A percentile compares a stretch with the other conserved stretches of the same genome.
Evolutionary conservation across 2,329 filamentous ascomycete genomes (phyloP).

Genomic region (Colletotrichum salicis): DNA sequence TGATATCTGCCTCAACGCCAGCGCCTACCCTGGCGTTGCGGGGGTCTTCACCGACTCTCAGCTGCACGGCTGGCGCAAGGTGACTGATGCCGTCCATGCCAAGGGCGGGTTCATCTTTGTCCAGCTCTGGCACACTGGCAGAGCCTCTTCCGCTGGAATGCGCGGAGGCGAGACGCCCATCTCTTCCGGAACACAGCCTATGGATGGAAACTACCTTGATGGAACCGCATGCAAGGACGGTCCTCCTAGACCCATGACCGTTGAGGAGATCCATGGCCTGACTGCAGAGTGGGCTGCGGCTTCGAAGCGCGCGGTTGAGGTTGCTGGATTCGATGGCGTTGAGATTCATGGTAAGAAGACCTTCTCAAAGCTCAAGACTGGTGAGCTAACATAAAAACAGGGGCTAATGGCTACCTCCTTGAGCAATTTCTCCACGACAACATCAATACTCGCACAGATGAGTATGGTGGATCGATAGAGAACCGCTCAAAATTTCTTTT

Average conservation of each 20-base stretch:
- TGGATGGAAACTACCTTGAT: slow-evolving; percentile 40
- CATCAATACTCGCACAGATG: slow-evolving; percentile 61
- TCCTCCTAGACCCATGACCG: slow-evolving; percentile 71
- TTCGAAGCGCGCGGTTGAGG: slow-evolving; percentile 62
- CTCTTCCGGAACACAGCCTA: slow-evolving; percentile 52
- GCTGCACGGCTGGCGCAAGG: slow-evolving; percentile 63
- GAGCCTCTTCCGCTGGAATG: slow-evolving; percentile 50
- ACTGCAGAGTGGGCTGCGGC: slow-evolving; percentile 67
- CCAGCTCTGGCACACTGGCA: slow-evolving; percentile 72
- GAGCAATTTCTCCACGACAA: slow-evolving; percentile 68
- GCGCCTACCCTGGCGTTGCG: slow-evolving; percentile 43
- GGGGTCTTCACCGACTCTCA: slow-evolving; percentile 45
- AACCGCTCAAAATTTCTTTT: slow-evolving; percentile 62
- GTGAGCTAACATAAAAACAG: neutral
- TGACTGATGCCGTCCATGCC: slow-evolving; percentile 71
- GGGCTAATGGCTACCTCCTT: slow-evolving; percentile 69
- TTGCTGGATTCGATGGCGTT: slow-evolving; percentile 76
- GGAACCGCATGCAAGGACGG: slow-evolving; percentile 41
- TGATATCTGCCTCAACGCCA: slow-evolving; percentile 42
- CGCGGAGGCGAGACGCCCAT: slow-evolving; percentile 40
- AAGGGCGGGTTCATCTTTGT: slow-evolving; percentile 70
- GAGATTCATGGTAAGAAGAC: slow-evolving; percentile 59
- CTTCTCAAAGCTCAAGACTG: neutral
- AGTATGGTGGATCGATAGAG: slow-evolving; percentile 63
- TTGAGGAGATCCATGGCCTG: slow-evolving; percentile 70